These are phyloP conservation scores for Maudiozyma serrabonitensis DNA, from an alignment of 805 yeast genomes.

Conservation along the genomic window DNA sequence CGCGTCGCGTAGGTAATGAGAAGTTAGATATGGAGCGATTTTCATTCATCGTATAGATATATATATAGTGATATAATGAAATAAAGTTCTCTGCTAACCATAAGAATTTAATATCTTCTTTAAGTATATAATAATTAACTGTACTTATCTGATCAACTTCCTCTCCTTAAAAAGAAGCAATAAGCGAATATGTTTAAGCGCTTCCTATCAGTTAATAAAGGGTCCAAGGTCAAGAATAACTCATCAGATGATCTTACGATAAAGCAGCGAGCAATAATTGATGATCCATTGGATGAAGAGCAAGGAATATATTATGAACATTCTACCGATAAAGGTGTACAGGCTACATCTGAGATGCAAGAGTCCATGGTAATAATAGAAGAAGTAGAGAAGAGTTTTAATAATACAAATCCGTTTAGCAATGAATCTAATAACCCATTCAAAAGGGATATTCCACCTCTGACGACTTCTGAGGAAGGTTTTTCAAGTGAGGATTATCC, in stretches of 20 bases:
- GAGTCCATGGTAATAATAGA: neutral
- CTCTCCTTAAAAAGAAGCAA: neutral
- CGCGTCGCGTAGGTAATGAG: too few relatives aligned
- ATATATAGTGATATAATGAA: too few relatives aligned
- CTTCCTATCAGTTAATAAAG: conserved; percentile 8
- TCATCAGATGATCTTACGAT: neutral
- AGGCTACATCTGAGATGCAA: neutral
- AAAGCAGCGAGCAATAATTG: neutral
- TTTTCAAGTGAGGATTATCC: neutral
- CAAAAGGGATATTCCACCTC: neutral
- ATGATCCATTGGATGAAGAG: neutral
- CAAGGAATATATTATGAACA: neutral
- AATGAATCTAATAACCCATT: neutral
- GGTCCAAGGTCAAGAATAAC: neutral
- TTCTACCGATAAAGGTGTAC: neutral
- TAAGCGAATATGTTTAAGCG: conserved; percentile 15
- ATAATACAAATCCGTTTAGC: conserved; percentile 1
- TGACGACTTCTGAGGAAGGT: conserved; percentile 1
- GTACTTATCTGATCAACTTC: too few relatives aligned
- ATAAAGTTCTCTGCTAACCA: too few relatives aligned
- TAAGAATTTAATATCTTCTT: too few relatives aligned
- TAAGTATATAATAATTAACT: too few relatives aligned
- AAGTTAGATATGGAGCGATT: too few relatives aligned
- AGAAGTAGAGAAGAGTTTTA: neutral
- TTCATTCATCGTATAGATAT: too few relatives aligned